Evolutionary conservation across 257 asterid species (phyloP).

Genomic region (Rehmannia glutinosa): DNA sequence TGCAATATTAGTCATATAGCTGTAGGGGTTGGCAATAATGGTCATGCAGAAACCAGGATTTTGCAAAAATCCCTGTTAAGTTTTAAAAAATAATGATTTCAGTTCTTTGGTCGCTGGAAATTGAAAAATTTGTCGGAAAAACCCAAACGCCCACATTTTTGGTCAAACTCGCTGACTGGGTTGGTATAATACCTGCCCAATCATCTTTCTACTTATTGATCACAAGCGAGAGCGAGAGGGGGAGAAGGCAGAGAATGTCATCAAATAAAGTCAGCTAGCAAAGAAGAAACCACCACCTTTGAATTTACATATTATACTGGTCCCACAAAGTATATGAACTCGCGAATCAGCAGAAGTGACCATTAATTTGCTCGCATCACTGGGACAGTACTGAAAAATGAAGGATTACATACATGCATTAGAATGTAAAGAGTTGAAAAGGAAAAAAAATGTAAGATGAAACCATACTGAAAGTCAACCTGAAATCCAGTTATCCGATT

Average conservation of each 20-base stretch:
- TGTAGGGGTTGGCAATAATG: neutral
- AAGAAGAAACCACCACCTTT: conserved; percentile 43
- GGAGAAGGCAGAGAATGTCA: neutral
- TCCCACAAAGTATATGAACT: conserved; percentile 62
- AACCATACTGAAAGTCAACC: conserved; percentile 28
- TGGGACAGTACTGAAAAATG: conserved; percentile 64
- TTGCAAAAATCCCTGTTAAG: too few species aligned
- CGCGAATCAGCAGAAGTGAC: conserved; percentile 84
- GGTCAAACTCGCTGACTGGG: neutral
- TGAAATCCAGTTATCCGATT: conserved; percentile 87
- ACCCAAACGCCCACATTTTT: neutral
- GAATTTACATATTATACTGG: conserved; percentile 62
- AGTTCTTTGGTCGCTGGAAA: too few species aligned
- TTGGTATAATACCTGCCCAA: neutral
- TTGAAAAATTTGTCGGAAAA: too few species aligned
- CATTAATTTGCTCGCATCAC: conserved; percentile 72
- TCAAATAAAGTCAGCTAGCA: neutral
- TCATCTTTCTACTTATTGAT: neutral
- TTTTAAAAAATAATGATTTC: too few species aligned
- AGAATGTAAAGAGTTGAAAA: neutral
- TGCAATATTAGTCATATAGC: neutral
- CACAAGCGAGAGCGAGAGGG: too few species aligned
- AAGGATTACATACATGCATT: neutral
- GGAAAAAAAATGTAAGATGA: neutral
- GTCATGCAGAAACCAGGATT: neutral